Percentiles rank a stretch among this genome's conserved stretches.
Evolutionary conservation across 148 eudicot species (phyloP).

Genomic region (Vaccinium darrowii): DNA sequence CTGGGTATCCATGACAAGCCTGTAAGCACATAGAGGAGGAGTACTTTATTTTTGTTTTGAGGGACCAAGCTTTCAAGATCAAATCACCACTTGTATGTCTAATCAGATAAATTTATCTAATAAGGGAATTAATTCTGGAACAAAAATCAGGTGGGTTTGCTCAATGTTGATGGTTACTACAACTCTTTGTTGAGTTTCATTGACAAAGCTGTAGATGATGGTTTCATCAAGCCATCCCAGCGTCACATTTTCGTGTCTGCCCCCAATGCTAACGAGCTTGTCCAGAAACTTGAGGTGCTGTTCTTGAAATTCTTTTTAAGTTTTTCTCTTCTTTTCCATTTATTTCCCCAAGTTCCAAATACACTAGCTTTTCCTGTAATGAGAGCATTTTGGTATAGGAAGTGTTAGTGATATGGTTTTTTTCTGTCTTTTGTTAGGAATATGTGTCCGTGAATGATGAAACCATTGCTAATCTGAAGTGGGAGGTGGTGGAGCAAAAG

Average conservation of each 20-base stretch:
- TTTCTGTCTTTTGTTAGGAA: conserved; percentile 31
- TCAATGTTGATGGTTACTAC: conserved; percentile 79
- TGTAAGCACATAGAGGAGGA: conserved; percentile 27
- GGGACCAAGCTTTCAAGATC: too few species aligned
- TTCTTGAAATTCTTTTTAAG: too few species aligned
- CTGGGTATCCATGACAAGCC: conserved; percentile 81
- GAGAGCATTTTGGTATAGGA: background rate
- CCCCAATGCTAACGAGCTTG: conserved; percentile 65
- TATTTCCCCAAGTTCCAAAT: too few species aligned
- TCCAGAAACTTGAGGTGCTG: conserved; percentile 66
- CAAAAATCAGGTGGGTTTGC: conserved; percentile 55
- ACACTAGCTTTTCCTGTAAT: too few species aligned
- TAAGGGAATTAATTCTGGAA: background rate
- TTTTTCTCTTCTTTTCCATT: too few species aligned
- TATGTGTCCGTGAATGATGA: conserved; percentile 65
- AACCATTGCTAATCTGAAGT: conserved; percentile 47
- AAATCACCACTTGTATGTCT: too few species aligned
- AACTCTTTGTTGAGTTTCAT: conserved; percentile 55
- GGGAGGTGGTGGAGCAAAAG: conserved; percentile 32
- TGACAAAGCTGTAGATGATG: conserved; percentile 78
- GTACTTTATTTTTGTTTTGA: too few species aligned
- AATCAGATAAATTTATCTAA: background rate
- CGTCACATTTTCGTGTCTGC: conserved; percentile 72
- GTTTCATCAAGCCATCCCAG: conserved; percentile 63
- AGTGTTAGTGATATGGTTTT: background rate